Evolutionary conservation across 2,329 filamentous ascomycete genomes (phyloP).

Genomic region (Neurospora sp.): DNA sequence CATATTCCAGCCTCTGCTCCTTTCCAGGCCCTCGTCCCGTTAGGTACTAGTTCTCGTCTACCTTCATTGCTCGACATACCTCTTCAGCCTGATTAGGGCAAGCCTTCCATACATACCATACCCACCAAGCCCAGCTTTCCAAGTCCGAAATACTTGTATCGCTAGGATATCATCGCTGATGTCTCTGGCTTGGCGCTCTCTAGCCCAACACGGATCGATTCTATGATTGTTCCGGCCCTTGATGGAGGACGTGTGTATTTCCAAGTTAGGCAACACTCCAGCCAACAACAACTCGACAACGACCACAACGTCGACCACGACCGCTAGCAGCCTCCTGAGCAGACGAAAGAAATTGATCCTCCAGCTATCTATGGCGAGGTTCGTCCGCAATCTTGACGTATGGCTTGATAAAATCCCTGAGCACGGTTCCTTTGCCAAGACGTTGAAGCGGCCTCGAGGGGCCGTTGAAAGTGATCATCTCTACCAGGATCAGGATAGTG

Average conservation of each 20-base stretch:
- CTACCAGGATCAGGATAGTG: conserved; percentile 5
- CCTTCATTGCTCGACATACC: neutral
- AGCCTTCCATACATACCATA: neutral
- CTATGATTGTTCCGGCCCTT: conserved; percentile 10
- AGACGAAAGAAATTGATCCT: conserved; percentile 17
- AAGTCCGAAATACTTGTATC: conserved; percentile 8
- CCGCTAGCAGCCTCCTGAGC: conserved; percentile 13
- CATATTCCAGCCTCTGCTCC: neutral
- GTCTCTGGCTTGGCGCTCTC: conserved; percentile 14
- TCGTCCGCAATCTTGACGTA: conserved; percentile 11
- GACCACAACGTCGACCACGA: neutral
- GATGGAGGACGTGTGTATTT: conserved; percentile 14
- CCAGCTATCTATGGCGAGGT: conserved; percentile 18
- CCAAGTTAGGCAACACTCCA: conserved; percentile 13
- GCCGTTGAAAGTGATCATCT: neutral
- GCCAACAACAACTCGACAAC: conserved; percentile 3
- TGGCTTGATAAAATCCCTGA: conserved; percentile 15
- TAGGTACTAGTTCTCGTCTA: neutral
- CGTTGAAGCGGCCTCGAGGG: conserved; percentile 10
- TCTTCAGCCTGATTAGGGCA: neutral
- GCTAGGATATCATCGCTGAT: conserved; percentile 10
- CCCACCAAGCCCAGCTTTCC: neutral
- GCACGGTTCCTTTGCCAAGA: conserved; percentile 1
- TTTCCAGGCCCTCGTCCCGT: neutral
- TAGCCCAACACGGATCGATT: conserved; percentile 13